Percentiles rank a stretch among this genome's conserved stretches.
Evolutionary conservation across 2,329 filamentous ascomycete genomes (phyloP).

Genomic region (Fusarium sp.): DNA sequence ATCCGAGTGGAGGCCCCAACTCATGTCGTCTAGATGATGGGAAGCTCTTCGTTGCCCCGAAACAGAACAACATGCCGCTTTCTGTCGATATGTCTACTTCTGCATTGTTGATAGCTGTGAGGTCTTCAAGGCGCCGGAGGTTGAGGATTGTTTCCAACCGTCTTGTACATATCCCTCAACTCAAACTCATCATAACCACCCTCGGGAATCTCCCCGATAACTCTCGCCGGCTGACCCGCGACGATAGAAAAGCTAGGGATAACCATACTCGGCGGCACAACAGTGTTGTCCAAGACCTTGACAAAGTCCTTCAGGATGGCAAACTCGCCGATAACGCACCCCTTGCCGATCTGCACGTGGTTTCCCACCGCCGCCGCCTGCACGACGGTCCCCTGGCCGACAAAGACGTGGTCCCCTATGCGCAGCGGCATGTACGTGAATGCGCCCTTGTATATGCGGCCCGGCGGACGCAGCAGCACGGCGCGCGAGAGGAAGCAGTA

Average conservation of each 20-base stretch:
- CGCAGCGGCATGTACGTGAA: constrained; percentile 91
- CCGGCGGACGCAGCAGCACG: constrained; percentile 84
- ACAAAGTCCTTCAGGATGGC: constrained; percentile 95
- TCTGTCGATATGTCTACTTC: neutral
- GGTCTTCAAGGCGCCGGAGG: constrained; percentile 47
- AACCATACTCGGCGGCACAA: constrained; percentile 90
- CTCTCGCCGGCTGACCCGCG: constrained; percentile 82
- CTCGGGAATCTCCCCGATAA: constrained; percentile 85
- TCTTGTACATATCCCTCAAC: constrained; percentile 74
- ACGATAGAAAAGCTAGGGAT: constrained; percentile 93
- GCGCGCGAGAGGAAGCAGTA: constrained; percentile 90
- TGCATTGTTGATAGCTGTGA: neutral
- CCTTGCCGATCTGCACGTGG: constrained; percentile 86
- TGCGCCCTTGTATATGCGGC: constrained; percentile 81
- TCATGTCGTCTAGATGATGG: neutral
- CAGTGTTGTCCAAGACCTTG: constrained; percentile 84
- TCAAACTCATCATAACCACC: constrained; percentile 76
- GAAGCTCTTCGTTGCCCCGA: too few relatives aligned
- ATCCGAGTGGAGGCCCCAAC: neutral
- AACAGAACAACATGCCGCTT: neutral
- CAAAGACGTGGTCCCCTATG: constrained; percentile 93
- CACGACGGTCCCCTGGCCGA: constrained; percentile 80
- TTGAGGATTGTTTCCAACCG: constrained; percentile 69
- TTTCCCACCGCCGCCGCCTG: constrained; percentile 86
- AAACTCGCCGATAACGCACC: constrained; percentile 85